These are phyloP conservation scores for Annulohypoxylon stygium DNA, from an alignment of 495 filamentous ascomycete genomes.

Conservation along the genomic window DNA sequence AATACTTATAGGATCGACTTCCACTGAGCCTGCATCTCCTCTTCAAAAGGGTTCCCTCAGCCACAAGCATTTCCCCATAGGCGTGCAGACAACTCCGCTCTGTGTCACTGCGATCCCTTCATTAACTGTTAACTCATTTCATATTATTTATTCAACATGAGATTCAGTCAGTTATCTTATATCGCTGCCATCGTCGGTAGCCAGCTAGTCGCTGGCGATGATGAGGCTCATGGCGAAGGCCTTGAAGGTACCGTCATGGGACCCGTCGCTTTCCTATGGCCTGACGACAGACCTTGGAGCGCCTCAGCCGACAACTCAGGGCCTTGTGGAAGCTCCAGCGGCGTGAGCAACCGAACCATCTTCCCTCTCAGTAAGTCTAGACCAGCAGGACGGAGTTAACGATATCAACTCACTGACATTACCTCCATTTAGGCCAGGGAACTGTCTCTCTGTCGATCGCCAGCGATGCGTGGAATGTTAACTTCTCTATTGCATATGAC, in stretches of 20 bases:
- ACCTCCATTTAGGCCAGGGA: slow-evolving; percentile 42
- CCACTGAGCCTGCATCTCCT: slow-evolving; percentile 25
- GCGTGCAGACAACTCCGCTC: slow-evolving; percentile 12
- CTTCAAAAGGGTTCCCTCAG: slow-evolving; percentile 29
- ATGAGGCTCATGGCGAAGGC: slow-evolving; percentile 48
- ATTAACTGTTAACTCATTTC: slow-evolving; percentile 8
- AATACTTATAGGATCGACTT: slow-evolving; percentile 37
- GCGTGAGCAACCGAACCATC: slow-evolving; percentile 57
- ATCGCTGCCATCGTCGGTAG: slow-evolving; percentile 33
- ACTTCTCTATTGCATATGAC: slow-evolving; percentile 60
- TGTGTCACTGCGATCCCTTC: slow-evolving; percentile 10
- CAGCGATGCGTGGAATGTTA: slow-evolving; percentile 63
- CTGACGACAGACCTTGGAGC: slow-evolving; percentile 61
- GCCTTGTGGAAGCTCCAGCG: slow-evolving; percentile 61
- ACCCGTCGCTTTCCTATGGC: slow-evolving; percentile 68
- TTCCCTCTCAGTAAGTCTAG: slow-evolving; percentile 56
- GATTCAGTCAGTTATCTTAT: slow-evolving; percentile 41
- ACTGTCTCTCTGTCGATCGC: slow-evolving; percentile 54
- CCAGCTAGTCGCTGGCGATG: slow-evolving; percentile 34
- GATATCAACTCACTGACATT: slow-evolving; percentile 20
- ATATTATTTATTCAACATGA: slow-evolving; percentile 39
- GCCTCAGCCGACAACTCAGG: slow-evolving; percentile 60
- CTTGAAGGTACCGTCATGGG: slow-evolving; percentile 59
- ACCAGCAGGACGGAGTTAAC: not conserved
- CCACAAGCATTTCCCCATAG: slow-evolving; percentile 23